phyloP scores from a whole-genome alignment of 768 basidiomycete species.

The Suillus hirtellus region DNA sequence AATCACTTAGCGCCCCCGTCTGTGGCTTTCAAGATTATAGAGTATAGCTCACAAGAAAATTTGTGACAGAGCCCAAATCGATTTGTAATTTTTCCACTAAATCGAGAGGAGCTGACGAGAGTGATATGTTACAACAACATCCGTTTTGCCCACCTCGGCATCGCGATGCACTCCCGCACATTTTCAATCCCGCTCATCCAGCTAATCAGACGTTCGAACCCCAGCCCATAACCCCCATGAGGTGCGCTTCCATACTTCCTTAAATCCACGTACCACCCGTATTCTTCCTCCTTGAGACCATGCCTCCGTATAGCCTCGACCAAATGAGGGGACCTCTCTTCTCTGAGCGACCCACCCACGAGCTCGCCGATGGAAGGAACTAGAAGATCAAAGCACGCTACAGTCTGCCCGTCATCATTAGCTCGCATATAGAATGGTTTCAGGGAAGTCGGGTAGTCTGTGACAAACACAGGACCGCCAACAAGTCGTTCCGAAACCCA shows the following conservation, averaged over 20 bases:
- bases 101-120: neutral
- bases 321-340: conserved; percentile 64
- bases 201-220: conserved; percentile 87
- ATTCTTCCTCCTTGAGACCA: conserved; percentile 41
- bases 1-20: neutral
- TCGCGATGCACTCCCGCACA: conserved; percentile 89
- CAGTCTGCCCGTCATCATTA: conserved; percentile 59
- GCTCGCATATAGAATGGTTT: conserved; percentile 98
- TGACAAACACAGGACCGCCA: conserved; percentile 84
- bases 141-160: conserved; percentile 86
- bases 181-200: conserved; percentile 89
- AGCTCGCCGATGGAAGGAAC: conserved; percentile 89
- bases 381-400: conserved; percentile 95
- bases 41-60: neutral
- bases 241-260: conserved; percentile 84
- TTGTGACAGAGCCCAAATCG: neutral
- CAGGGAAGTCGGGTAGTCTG: conserved; percentile 76
- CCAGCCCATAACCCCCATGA: conserved; percentile 95
- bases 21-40: neutral
- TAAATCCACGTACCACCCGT: conserved; percentile 80
- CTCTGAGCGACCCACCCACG: conserved; percentile 87
- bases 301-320: conserved; percentile 47
- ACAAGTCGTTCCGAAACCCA: conserved; percentile 77
- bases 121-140: conserved; percentile 56
- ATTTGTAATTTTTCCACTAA: neutral